A percentile compares a stretch with the other conserved stretches of the same genome.
Evolutionary conservation across 441 rosid genomes (phyloP).

Genomic region (Bocquillonia castaneifolia): DNA sequence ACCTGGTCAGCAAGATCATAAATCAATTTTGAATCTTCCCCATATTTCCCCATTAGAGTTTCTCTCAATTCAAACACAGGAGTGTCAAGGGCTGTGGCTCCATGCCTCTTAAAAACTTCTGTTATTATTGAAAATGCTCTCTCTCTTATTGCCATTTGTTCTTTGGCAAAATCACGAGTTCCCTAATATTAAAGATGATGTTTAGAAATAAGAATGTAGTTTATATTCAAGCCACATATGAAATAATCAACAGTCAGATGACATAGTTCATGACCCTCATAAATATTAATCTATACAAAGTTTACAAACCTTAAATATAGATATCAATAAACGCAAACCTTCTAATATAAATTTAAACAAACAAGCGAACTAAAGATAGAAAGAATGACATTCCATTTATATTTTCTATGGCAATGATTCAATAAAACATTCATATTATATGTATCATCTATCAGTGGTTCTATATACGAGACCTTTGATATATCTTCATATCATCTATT

Average conservation of each 20-base stretch:
- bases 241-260: not conserved
- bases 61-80: constrained; percentile 96
- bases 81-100: constrained; percentile 86
- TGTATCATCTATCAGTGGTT: no score
- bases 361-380: not conserved
- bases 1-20: constrained; percentile 98
- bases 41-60: constrained; percentile 89
- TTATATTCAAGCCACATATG: not conserved
- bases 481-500: not conserved
- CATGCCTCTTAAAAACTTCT: constrained; percentile 78
- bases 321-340: not conserved
- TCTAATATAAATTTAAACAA: not conserved
- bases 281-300: not conserved
- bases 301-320: not conserved
- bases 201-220: constrained; percentile 15
- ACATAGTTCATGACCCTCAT: not conserved
- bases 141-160: constrained; percentile 77
- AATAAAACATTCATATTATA: not conserved
- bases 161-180: constrained; percentile 85
- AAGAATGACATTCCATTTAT: not conserved
- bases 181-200: constrained; percentile 46
- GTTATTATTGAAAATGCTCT: constrained; percentile 71
- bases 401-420: not conserved
- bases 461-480: no score
- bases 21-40: constrained; percentile 92